A percentile compares a stretch with the other conserved stretches of the same genome.
These are phyloP conservation scores for Halteria grandinella DNA, from an alignment of 73 alveolate species.

Conservation along the genomic window DNA sequence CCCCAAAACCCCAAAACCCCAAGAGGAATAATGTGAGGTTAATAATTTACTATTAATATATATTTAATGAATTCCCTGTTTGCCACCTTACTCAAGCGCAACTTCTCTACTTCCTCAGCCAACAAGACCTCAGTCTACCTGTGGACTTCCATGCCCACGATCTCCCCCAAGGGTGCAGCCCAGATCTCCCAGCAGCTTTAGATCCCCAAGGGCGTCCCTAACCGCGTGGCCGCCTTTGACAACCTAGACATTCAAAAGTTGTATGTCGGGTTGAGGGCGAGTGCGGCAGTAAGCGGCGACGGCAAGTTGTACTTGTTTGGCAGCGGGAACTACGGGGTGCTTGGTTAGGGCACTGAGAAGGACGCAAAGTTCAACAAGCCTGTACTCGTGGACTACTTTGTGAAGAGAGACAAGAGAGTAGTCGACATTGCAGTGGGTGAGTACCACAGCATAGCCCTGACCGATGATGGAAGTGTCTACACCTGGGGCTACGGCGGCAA, in stretches of 20 bases:
- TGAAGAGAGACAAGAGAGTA: slow-evolving; percentile 47
- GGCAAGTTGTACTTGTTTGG: slow-evolving; percentile 78
- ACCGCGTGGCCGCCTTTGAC: slow-evolving; percentile 47
- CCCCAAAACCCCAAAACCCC: slow-evolving; percentile 60
- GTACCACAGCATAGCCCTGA: slow-evolving; percentile 88
- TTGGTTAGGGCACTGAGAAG: slow-evolving; percentile 75
- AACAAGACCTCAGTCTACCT: slow-evolving; percentile 50
- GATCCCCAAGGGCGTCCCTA: slow-evolving; percentile 54
- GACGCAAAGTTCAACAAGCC: slow-evolving; percentile 52
- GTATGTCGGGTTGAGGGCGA: slow-evolving; percentile 61
- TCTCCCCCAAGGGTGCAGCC: slow-evolving; percentile 49
- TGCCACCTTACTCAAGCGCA: too few relatives aligned
- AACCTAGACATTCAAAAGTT: slow-evolving; percentile 43
- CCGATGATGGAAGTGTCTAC: slow-evolving; percentile 92
- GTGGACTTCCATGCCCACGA: slow-evolving; percentile 55
- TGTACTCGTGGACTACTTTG: slow-evolving; percentile 53
- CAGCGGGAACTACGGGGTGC: slow-evolving; percentile 70
- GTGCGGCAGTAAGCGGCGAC: slow-evolving; percentile 65
- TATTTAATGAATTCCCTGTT: too few relatives aligned
- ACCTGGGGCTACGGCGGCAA: slow-evolving; percentile 96
- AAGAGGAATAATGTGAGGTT: slow-evolving; percentile 1
- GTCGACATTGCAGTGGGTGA: slow-evolving; percentile 80
- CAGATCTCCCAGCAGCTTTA: slow-evolving; percentile 34
- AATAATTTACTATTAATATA: not conserved
- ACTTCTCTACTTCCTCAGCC: too few relatives aligned